These are phyloP conservation scores for Coniochaeta sp. DNA, from an alignment of 2,329 filamentous ascomycete genomes.

Conservation along the genomic window DNA sequence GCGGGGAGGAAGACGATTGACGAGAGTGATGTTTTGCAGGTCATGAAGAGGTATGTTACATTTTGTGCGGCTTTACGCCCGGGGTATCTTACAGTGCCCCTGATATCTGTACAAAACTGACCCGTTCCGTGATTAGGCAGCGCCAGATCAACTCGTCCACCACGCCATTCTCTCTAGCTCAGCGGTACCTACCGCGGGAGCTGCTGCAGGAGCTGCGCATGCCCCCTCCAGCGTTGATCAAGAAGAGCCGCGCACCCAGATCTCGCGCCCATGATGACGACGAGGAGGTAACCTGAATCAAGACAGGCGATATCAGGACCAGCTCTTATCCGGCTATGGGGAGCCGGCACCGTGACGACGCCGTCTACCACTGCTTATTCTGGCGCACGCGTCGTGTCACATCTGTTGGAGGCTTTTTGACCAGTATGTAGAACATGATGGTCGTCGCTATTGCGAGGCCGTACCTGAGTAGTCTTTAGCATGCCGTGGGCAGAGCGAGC, in stretches of 20 bases:
- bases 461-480: constrained; percentile 55
- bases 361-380: constrained; percentile 64
- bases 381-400: constrained; percentile 66
- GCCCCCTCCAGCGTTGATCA: constrained; percentile 47
- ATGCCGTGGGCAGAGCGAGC: background rate
- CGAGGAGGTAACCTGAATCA: constrained; percentile 26
- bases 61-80: constrained; percentile 4
- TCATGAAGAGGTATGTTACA: constrained; percentile 70
- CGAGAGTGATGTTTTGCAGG: constrained; percentile 70
- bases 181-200: constrained; percentile 74
- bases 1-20: constrained; percentile 80
- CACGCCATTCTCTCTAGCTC: constrained; percentile 81
- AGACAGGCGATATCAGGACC: constrained; percentile 4
- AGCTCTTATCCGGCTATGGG: background rate
- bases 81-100: constrained; percentile 8
- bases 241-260: constrained; percentile 32
- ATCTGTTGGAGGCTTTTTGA: constrained; percentile 76
- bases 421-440: constrained; percentile 94
- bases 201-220: constrained; percentile 76
- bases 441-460: constrained; percentile 76
- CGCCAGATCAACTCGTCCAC: constrained; percentile 63
- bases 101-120: constrained; percentile 18
- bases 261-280: constrained; percentile 31
- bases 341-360: background rate
- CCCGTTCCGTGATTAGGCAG: constrained; percentile 51